These are phyloP conservation scores for Leucoagaricus sp. DNA, from an alignment of 1,284 basidiomycete genomes.

Conservation along the genomic window DNA sequence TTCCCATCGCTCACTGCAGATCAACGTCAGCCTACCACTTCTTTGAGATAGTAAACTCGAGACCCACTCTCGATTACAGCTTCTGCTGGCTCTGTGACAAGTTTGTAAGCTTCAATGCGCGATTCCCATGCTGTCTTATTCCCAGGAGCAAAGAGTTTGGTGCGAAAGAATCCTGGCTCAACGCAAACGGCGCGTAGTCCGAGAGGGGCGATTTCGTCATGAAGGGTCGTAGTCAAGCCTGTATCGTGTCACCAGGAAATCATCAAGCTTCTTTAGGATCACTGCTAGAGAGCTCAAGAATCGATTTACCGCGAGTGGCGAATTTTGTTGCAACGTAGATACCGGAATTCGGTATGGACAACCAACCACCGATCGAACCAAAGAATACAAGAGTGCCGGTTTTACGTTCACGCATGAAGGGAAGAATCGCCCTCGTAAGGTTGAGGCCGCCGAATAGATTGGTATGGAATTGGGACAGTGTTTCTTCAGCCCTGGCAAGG, in stretches of 20 bases:
- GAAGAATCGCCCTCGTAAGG: constrained; percentile 40
- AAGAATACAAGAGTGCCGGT: constrained; percentile 39
- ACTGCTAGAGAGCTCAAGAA: no score
- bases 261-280: constrained; percentile 18
- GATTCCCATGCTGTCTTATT: constrained; percentile 31
- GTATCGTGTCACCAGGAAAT: no score
- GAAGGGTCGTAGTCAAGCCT: constrained; percentile 37
- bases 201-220: constrained; percentile 41
- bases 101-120: constrained; percentile 40
- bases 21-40: not conserved
- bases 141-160: constrained; percentile 33
- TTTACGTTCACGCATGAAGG: constrained; percentile 38
- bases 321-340: constrained; percentile 40
- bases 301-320: constrained; percentile 20
- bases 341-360: constrained; percentile 29
- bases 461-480: constrained; percentile 28
- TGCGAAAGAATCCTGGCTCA: constrained; percentile 47
- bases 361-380: constrained; percentile 37
- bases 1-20: constrained; percentile 30
- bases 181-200: constrained; percentile 42
- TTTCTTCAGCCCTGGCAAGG: constrained; percentile 20
- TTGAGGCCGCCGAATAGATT: constrained; percentile 41
- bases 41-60: not conserved
- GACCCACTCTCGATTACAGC: constrained; percentile 26
- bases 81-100: constrained; percentile 26